Base-by-base conservation (phyloP, 2,329 filamentous ascomycete genomes). In the Cercospora sojina region DNA sequence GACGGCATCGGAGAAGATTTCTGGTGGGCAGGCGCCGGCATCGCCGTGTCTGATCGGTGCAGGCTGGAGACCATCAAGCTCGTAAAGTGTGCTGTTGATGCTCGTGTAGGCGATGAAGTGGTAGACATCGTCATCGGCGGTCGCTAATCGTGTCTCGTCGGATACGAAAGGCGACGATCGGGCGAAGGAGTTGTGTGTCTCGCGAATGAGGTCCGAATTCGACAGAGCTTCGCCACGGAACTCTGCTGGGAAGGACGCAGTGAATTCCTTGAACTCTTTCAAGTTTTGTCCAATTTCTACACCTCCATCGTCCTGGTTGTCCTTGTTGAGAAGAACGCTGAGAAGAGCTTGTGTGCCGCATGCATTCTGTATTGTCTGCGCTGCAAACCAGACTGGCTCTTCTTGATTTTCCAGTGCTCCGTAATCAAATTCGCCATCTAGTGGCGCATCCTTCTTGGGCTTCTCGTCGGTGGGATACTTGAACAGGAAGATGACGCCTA, bases 311-410 rank as follows among this genome's bases (percentile, higher is more conserved):
- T 67, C 64, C 27, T 64, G n/a, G 23, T 64, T 67, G 47, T 78
- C 84, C 56, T 96, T 91, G 82, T 99, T 99, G 72, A 99, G 83
- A 32, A 98, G 85, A 63, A 98, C 91, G 62, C 91, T 95, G 47
- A 99, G 87, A 56, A 99, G 87, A 3, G 95, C 95, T 79, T 99
- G 95, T 16, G 95, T 99, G 53, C 93, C 95, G 81, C 95, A 99
- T 7, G 95, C 95, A 80, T 99, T 99, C 80, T 98, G 94, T 78
- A 99, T 99, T 3, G 94, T 98, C 82, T 99, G 95, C 31, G 90
- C 89, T 3, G 95, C 95, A 80, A 99, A 99, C 85, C 97, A 99
- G 74, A 97, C 85, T 68, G 86, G 84, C 32, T 68, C 65, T 51
- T 62, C 47, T 53, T 71, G 66, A 29, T 67, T 66, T 49, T 74